Conservation (phyloP, 192 early-diverging fungal species). For the Radiomyces spectabilis region DNA sequence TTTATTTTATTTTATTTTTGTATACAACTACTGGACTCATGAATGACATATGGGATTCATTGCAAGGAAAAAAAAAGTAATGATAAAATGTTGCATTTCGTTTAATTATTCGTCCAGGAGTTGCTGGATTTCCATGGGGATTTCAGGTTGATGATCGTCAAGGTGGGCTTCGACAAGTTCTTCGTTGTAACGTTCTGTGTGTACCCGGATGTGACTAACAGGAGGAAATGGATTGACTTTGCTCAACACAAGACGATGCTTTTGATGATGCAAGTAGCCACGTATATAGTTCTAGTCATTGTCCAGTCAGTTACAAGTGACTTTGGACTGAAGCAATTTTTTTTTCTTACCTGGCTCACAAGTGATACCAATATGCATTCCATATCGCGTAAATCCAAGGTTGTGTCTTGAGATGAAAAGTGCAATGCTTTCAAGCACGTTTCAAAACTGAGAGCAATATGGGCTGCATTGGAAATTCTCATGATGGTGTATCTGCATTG, state of each 20-base stretch:
- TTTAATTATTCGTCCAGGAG: not conserved
- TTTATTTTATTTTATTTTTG: no score
- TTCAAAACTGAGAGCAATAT: slow-evolving; percentile 1
- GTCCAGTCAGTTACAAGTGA: not conserved
- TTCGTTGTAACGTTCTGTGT: slow-evolving; percentile 19
- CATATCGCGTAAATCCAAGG: slow-evolving; percentile 24
- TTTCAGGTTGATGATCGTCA: not conserved
- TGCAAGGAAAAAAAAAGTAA: not conserved
- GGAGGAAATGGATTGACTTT: slow-evolving; percentile 36
- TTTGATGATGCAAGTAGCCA: slow-evolving; percentile 39
- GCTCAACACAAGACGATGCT: slow-evolving; percentile 30
- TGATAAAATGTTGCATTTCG: no score
- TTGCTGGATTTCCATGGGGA: not conserved
- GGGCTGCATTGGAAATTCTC: not conserved
- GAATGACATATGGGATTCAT: no score
- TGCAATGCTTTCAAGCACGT: slow-evolving; percentile 20
- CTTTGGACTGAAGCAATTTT: not conserved
- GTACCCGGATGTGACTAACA: slow-evolving; percentile 9
- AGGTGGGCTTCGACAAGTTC: slow-evolving; percentile 2
- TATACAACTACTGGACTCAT: no score
- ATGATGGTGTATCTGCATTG: no score
- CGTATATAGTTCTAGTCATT: slow-evolving; percentile 34
- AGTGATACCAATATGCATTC: slow-evolving; percentile 36
- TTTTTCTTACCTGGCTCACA: slow-evolving; percentile 35
- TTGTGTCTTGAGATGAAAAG: slow-evolving; percentile 13